Percentiles rank a stretch among this genome's conserved stretches.
These are phyloP conservation scores for Aegilops sharonensis DNA, from an alignment of 176 grass and related monocot species.

Conservation along the genomic window DNA sequence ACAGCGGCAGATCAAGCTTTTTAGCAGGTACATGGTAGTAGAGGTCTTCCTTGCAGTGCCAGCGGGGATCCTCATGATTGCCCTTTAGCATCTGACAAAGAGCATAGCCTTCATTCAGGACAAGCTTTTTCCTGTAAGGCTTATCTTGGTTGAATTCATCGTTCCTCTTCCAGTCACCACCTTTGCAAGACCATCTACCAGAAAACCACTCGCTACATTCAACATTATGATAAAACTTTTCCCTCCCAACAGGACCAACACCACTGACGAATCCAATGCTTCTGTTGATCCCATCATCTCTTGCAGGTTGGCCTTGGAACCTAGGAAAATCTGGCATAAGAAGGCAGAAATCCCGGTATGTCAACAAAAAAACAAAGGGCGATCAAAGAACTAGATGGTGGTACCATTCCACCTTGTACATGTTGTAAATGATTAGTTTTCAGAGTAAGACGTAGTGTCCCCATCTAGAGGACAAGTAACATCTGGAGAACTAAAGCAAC, in stretches of 20 bases:
- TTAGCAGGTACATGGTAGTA: conserved; percentile 52
- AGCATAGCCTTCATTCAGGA: conserved; percentile 85
- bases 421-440: conserved; percentile 17
- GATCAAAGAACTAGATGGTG: conserved; percentile 17
- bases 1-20: conserved; percentile 79
- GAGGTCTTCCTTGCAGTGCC: conserved; percentile 62
- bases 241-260: conserved; percentile 38
- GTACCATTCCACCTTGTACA: not conserved
- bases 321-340: conserved; percentile 61
- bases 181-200: conserved; percentile 84
- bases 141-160: conserved; percentile 73
- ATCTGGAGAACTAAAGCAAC: conserved; percentile 19
- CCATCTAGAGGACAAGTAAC: not conserved
- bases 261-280: conserved; percentile 35
- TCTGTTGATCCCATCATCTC: conserved; percentile 44
- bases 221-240: conserved; percentile 28
- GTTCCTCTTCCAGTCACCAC: conserved; percentile 96
- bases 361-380: conserved; percentile 15
- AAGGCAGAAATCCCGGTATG: conserved; percentile 26
- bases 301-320: conserved; percentile 46
- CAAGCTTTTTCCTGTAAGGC: conserved; percentile 70
- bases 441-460: not conserved
- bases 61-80: conserved; percentile 73
- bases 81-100: conserved; percentile 82
- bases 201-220: conserved; percentile 74